Base-by-base conservation (phyloP, 352 stramenopile genomes). In the Poterioochromonas sp. region DNA sequence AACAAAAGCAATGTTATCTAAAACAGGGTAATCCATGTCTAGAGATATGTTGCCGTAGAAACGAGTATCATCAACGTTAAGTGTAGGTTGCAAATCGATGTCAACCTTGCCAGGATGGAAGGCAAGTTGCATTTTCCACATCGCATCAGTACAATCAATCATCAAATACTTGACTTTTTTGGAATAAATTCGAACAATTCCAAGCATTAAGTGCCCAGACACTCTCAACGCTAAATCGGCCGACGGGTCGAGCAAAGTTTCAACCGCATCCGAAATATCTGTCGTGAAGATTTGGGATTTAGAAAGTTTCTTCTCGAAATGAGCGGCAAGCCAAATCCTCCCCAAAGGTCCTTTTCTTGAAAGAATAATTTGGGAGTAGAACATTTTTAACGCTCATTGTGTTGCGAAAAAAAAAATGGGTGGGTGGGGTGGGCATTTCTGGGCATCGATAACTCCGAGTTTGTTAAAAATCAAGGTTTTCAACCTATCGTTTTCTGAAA, bases 261-360 rank as follows among this genome's bases (percentile, higher is more conserved):
- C 90, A 26, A 98, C 95, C 35, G 93, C 97, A 81, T 86, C 88
- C 79, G 91, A 86, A 84, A 99, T 98, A 85, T 99, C 94, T 18
- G 94, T 96, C 40, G 90, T 88, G 85, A 98, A 98, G 74, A 99
- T 97, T 84, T 98, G 92, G 53, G 94, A 89, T 83, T 98, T 97
- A 80, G 90, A 97, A 39, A 99, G 87, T 86, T 99, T 99, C 87
- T 99, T 99, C 87, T 99, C 96, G 91, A 92, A 98, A 84, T 99
- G 95, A 39, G 96, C 96, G 22, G 96, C 96, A 39, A 99, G 88
- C 93, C 96, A 99, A 73, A 99, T 96, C 85, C 99, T 98, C 68
- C 94, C 95, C 51, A 99, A 85, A 35, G 95, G 94, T 0, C 95
- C 96, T 83, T 99, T 98, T 88, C 98, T 98, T 71, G 94, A 94